Conservation (phyloP, 169 alveolate species). For the Plasmodium chabaudi region DNA sequence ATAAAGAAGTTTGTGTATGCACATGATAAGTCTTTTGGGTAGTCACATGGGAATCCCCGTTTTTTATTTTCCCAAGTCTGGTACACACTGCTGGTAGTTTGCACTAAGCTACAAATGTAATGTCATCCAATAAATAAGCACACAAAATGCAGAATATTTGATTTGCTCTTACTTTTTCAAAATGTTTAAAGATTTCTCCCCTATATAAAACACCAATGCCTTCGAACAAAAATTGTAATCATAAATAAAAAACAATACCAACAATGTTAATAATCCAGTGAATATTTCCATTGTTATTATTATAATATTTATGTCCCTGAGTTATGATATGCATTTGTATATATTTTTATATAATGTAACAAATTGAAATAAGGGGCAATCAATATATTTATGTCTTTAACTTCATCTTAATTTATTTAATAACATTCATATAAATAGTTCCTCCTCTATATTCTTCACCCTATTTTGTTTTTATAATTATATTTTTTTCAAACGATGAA, state of each 20-base stretch:
- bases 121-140: not conserved
- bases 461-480: no score
- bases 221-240: conserved; percentile 61
- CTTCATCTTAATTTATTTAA: no score
- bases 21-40: not conserved
- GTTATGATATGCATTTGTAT: no score
- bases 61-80: not conserved
- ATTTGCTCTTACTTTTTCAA: conserved; percentile 17
- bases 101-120: not conserved
- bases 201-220: conserved; percentile 57
- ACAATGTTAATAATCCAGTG: conserved; percentile 17
- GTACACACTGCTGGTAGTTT: not conserved
- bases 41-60: not conserved
- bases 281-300: conserved; percentile 33
- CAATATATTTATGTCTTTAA: not conserved
- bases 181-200: conserved; percentile 34
- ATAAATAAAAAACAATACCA: conserved; percentile 21
- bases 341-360: not conserved
- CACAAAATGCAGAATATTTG: not conserved
- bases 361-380: not conserved
- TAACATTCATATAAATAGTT: not conserved
- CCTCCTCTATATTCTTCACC: not conserved
- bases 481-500: no score
- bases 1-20: not conserved
- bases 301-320: not conserved